These are phyloP conservation scores for Neonectria hederae DNA, from an alignment of 2,329 filamentous ascomycete species.

Conservation along the genomic window DNA sequence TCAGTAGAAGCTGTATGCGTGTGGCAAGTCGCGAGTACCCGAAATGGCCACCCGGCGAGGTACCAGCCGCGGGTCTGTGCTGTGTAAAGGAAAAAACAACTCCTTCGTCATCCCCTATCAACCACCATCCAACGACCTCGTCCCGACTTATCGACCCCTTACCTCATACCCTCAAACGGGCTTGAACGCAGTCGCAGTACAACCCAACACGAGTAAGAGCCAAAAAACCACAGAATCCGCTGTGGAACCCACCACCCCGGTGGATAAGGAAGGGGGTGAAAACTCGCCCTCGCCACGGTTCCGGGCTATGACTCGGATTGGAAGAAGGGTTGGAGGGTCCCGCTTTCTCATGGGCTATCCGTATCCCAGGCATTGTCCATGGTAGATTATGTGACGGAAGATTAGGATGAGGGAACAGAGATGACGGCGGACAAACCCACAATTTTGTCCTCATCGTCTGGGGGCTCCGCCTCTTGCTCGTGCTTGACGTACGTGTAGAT, in stretches of 20 bases:
- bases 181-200: constrained; percentile 25
- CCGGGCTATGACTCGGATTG: constrained; percentile 38
- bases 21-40: neutral
- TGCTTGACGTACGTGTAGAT: constrained; percentile 21
- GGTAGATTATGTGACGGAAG: neutral
- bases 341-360: constrained; percentile 34
- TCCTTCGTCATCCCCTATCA: constrained; percentile 31
- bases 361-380: neutral
- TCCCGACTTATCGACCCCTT: constrained; percentile 23
- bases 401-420: neutral
- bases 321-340: constrained; percentile 8
- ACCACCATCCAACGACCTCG: constrained; percentile 1
- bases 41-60: constrained; percentile 18
- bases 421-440: constrained; percentile 16
- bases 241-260: constrained; percentile 38
- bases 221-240: constrained; percentile 4
- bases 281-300: constrained; percentile 35
- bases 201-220: constrained; percentile 17
- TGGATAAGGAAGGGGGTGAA: constrained; percentile 35
- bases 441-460: constrained; percentile 5
- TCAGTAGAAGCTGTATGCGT: neutral
- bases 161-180: constrained; percentile 31
- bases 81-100: neutral
- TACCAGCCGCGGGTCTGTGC: constrained; percentile 9
- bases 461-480: constrained; percentile 3